A percentile compares a stretch with the other conserved stretches of the same genome.
Evolutionary conservation across 2,329 filamentous ascomycete species (phyloP).

Genomic region (Davidsoniella neocaledoniae): DNA sequence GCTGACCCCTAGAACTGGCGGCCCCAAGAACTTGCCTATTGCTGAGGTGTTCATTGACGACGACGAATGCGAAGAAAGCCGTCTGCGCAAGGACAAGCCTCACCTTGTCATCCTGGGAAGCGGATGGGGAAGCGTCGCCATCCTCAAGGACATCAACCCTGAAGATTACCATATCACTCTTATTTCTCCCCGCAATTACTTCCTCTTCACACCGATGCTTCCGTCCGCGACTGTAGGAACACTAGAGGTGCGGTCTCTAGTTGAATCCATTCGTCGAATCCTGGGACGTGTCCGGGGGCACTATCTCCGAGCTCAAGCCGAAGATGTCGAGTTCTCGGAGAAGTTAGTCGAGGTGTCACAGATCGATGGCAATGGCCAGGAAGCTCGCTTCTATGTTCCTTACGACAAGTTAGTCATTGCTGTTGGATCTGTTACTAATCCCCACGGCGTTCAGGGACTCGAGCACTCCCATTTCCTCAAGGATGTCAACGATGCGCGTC

Average conservation of each 20-base stretch:
- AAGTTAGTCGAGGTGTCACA: constrained; percentile 82
- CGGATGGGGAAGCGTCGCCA: constrained; percentile 84
- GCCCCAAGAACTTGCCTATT: constrained; percentile 90
- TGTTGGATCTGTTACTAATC: constrained; percentile 83
- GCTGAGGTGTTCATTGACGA: constrained; percentile 79
- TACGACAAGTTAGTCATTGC: constrained; percentile 94
- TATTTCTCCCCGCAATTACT: constrained; percentile 88
- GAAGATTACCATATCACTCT: constrained; percentile 94
- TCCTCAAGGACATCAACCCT: constrained; percentile 77
- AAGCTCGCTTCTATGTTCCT: constrained; percentile 74
- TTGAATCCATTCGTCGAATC: constrained; percentile 83
- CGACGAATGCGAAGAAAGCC: constrained; percentile 57
- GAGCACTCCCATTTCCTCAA: constrained; percentile 93
- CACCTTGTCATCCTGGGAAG: constrained; percentile 83
- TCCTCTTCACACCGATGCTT: constrained; percentile 95
- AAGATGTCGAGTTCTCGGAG: constrained; percentile 79
- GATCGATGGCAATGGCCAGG: constrained; percentile 50
- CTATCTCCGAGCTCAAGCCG: constrained; percentile 73
- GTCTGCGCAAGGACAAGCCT: constrained; percentile 67
- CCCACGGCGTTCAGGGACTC: constrained; percentile 87
- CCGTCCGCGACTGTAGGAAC: constrained; percentile 95
- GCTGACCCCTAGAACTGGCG: constrained; percentile 63
- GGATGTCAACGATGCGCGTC: constrained; percentile 78
- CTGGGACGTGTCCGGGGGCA: constrained; percentile 64
- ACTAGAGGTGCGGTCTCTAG: constrained; percentile 72